Percentiles rank a stretch among this genome's conserved stretches.
Conservation (phyloP, 441 rosid genomes). For the Pelargonium australe region DNA sequence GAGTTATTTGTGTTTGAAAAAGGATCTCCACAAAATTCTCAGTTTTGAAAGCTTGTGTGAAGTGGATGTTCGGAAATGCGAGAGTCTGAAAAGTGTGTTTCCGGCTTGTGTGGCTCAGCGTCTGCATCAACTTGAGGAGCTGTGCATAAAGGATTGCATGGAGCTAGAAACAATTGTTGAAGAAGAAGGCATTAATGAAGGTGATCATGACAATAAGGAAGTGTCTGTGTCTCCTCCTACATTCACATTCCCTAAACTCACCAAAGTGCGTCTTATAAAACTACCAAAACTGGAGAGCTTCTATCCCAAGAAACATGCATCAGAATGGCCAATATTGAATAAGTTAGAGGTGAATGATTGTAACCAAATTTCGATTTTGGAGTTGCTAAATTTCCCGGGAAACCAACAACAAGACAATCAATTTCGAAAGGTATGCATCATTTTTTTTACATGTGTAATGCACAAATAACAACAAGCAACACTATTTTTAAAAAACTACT, state of each 20-base stretch:
- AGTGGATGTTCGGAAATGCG: background rate
- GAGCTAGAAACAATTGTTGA: background rate
- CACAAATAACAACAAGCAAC: too few species aligned
- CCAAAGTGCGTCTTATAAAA: background rate
- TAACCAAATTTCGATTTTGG: background rate
- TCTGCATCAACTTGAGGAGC: slow-evolving; percentile 14
- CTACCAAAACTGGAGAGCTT: background rate
- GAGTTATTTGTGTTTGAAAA: too few species aligned
- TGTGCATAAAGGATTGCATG: slow-evolving; percentile 8
- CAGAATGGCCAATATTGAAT: background rate
- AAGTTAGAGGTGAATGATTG: background rate
- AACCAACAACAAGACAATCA: too few species aligned
- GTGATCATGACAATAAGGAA: too few species aligned
- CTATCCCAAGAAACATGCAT: background rate
- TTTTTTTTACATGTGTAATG: too few species aligned
- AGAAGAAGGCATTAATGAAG: too few species aligned
- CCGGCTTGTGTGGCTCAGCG: background rate
- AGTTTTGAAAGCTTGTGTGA: background rate
- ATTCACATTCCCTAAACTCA: background rate
- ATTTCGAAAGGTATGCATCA: too few species aligned
- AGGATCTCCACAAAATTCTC: background rate
- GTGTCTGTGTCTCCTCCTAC: too few species aligned
- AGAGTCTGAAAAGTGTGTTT: background rate
- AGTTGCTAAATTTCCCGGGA: background rate
- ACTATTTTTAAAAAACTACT: too few species aligned